These are phyloP conservation scores for Cutaneotrichosporon dermatis DNA, from an alignment of 1,284 basidiomycete genomes.

Conservation along the genomic window DNA sequence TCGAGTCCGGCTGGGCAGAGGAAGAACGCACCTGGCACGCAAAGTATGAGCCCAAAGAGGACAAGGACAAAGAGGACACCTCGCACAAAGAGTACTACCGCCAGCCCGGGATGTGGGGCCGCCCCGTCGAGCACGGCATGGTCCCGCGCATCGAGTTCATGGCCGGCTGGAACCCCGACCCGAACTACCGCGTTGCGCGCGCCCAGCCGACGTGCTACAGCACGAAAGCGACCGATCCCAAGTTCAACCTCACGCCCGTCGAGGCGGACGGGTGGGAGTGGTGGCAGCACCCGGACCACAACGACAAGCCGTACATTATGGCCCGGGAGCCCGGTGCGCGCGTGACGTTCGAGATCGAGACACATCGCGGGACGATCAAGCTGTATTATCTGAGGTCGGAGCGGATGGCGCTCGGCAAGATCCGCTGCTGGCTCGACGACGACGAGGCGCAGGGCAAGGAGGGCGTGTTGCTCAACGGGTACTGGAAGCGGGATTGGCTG, in stretches of 20 bases:
- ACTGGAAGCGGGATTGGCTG: conserved; percentile 25
- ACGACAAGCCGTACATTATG: conserved; percentile 45
- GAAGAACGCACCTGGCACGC: conserved; percentile 27
- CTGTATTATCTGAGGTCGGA: conserved; percentile 41
- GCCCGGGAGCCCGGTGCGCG: conserved; percentile 33
- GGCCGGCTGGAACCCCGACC: conserved; percentile 38
- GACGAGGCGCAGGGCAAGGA: conserved; percentile 17
- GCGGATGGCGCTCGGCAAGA: conserved; percentile 42
- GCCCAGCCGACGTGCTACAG: conserved; percentile 39
- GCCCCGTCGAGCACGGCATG: conserved; percentile 33
- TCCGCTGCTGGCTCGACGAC: conserved; percentile 44
- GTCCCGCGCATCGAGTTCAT: conserved; percentile 41
- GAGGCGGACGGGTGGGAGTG: conserved; percentile 37
- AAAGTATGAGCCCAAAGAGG: neutral
- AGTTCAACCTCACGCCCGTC: conserved; percentile 40
- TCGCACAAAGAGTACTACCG: conserved; percentile 10
- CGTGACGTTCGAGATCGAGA: conserved; percentile 42
- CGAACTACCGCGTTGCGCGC: conserved; percentile 21
- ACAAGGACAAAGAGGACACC: neutral
- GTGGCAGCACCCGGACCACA: conserved; percentile 41
- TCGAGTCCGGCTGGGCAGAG: conserved; percentile 25
- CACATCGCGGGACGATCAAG: conserved; percentile 41
- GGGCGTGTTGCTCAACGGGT: conserved; percentile 30
- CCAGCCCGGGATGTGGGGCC: conserved; percentile 32
- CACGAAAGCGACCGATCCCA: conserved; percentile 28